A percentile compares a stretch with the other conserved stretches of the same genome.
Evolutionary conservation across 169 alveolate genomes (phyloP).

Genomic region (Perkinsus chesapeaki): DNA sequence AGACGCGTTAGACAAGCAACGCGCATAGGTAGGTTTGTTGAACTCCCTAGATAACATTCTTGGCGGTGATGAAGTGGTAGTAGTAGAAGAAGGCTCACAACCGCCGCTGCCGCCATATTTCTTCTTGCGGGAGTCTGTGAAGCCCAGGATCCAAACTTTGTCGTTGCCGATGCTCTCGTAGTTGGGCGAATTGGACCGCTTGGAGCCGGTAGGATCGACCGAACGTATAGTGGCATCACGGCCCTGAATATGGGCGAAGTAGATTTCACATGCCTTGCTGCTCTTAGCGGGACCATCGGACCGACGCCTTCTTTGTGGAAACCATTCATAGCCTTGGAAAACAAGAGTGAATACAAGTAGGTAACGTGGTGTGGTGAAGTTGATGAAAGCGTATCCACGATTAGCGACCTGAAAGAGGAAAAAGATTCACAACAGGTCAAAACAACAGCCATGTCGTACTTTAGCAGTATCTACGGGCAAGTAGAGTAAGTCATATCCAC

Average conservation of each 20-base stretch:
- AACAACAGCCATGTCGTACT: neutral
- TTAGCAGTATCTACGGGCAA: neutral
- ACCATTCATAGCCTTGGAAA: neutral
- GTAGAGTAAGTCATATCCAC: neutral
- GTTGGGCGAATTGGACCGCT: neutral
- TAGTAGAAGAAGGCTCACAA: neutral
- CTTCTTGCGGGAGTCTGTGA: neutral
- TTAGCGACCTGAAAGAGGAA: neutral
- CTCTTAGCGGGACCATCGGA: neutral
- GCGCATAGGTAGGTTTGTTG: neutral
- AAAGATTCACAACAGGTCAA: neutral
- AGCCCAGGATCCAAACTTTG: neutral
- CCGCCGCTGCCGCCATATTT: neutral
- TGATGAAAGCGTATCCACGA: neutral
- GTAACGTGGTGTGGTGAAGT: neutral
- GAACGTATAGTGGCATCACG: neutral
- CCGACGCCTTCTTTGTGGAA: neutral
- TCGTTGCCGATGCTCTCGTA: neutral
- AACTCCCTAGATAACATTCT: no score
- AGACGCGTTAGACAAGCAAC: constrained; percentile 4
- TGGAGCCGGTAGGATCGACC: neutral
- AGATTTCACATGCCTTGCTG: neutral
- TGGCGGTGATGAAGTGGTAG: neutral
- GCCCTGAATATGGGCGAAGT: neutral
- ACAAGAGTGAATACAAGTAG: neutral